Evolutionary conservation across 108 stramenopile genomes (phyloP), one percentile per base, ranked within the genome.

Genomic region (Nitzschia putrida): DNA sequence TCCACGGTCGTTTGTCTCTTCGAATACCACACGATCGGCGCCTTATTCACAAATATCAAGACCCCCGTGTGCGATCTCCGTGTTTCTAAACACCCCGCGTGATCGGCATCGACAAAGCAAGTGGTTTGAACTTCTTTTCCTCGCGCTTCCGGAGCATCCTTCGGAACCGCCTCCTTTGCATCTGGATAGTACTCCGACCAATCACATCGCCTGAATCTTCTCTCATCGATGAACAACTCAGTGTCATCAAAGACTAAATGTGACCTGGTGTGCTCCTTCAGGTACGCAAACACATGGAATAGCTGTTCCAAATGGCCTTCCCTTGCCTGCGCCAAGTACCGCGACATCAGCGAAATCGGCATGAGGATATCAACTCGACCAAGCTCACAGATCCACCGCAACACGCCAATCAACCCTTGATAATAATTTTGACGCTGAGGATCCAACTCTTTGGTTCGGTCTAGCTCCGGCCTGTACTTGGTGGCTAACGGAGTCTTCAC

Each of bases 1-100:
- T 89, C 83, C n/a, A 85, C 72, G 16, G 83, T 79, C 11, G 51
- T 74, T 61, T 89, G 88, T 42, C 65, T 64, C 71, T 86, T 86
- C 45, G 73, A 71, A 57, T 72, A 78, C 61, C 70, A 82, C 0
- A 76, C 14, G 21, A 85, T 83, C 8, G 79, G 73, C n/a, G 88
- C 76, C 18, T 59, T 57, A 55, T 89, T 81, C 18, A 84, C 44
- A 53, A 79, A 85, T 22, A 90, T 65, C 0, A 90, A 7, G 13
- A 85, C 53, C 0, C 84, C 89, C 37, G 86, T 85, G 11, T 80
- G 59, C 3, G 82, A 83, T 42, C 88, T 53, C 11, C 83, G 26
- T 9, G 84, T 86, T 12, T 77, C 55, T 23, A 53, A 26, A 56
- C 77, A 64, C 21, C 80, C 83, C 12, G 83, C 87, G 58, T 83